A percentile compares a stretch with the other conserved stretches of the same genome.
phyloP scores from a whole-genome alignment of 2,329 filamentous ascomycete species.

The Tolypocladium sp. region DNA sequence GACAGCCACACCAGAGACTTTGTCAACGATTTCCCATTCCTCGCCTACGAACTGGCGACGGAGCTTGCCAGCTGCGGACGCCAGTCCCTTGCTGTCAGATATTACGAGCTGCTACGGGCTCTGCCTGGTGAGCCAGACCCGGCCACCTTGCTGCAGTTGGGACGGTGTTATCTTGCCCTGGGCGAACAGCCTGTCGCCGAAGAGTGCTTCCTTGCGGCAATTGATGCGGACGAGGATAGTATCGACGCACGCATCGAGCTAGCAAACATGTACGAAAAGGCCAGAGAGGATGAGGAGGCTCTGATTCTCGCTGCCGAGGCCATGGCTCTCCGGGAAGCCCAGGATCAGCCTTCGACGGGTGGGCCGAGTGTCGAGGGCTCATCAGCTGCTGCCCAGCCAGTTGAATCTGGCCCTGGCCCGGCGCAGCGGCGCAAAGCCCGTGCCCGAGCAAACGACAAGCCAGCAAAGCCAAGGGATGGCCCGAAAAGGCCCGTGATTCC shows the following conservation, averaged over 20 bases:
- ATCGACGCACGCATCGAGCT: conserved; percentile 72
- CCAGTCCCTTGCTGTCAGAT: conserved; percentile 36
- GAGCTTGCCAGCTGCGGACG: conserved; percentile 27
- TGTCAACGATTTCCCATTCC: conserved; percentile 62
- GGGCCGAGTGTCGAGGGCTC: background rate
- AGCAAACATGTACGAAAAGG: conserved; percentile 74
- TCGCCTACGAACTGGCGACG: conserved; percentile 60
- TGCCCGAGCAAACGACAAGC: background rate
- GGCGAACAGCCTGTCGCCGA: conserved; percentile 61
- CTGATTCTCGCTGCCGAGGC: conserved; percentile 70
- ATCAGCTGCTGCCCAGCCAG: background rate
- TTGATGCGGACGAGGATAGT: conserved; percentile 61
- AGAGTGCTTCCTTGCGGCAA: conserved; percentile 65
- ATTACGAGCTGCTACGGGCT: conserved; percentile 45
- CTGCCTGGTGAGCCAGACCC: conserved; percentile 41
- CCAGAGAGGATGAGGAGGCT: conserved; percentile 65
- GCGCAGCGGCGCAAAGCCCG: conserved; percentile 1
- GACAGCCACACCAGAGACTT: conserved; percentile 33
- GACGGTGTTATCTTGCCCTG: conserved; percentile 59
- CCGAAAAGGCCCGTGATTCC: conserved; percentile 13
- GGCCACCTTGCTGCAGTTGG: conserved; percentile 44
- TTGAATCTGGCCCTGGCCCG: background rate
- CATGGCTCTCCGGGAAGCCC: conserved; percentile 50
- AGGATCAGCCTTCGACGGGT: conserved; percentile 16
- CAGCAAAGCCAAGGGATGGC: background rate